phyloP scores from a whole-genome alignment of 2,329 filamentous ascomycete genomes.

The Paracamarosporium sp. region DNA sequence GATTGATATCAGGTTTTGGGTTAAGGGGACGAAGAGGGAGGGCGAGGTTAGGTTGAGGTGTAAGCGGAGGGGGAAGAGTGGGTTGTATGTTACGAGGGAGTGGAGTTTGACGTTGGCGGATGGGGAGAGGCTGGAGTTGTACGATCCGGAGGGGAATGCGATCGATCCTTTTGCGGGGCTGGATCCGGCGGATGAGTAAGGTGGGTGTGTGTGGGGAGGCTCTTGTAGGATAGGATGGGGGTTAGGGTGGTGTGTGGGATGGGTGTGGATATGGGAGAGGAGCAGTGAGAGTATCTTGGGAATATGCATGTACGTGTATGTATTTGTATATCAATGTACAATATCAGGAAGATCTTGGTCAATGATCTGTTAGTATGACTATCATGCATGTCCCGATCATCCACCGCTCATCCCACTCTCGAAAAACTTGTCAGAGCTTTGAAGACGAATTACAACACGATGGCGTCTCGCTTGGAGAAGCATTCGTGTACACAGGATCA shows the following conservation, averaged over 20 bases:
- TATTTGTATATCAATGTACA: background rate
- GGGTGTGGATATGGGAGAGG: too few species aligned
- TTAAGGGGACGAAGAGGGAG: constrained; percentile 75
- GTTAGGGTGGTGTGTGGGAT: background rate
- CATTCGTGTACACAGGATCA: too few species aligned
- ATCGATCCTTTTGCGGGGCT: constrained; percentile 66
- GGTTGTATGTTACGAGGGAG: constrained; percentile 84
- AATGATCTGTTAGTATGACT: too few species aligned
- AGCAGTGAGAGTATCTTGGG: too few species aligned
- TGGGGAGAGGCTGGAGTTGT: constrained; percentile 74
- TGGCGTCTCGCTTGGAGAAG: too few species aligned
- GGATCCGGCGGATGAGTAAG: constrained; percentile 35
- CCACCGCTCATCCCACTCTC: too few species aligned
- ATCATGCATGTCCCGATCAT: too few species aligned
- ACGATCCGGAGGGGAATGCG: constrained; percentile 64
- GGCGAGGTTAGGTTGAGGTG: constrained; percentile 84
- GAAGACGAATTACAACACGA: too few species aligned
- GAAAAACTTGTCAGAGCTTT: too few species aligned
- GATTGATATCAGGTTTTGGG: constrained; percentile 86
- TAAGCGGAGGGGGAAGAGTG: constrained; percentile 70
- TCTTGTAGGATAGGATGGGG: background rate
- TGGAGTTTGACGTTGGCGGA: constrained; percentile 81
- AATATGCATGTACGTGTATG: too few species aligned
- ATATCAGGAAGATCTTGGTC: too few species aligned
- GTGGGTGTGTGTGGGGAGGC: background rate